Evolutionary conservation across 2,329 filamentous ascomycete genomes (phyloP), one percentile per base, ranked within the genome.

Genomic region (Fusarium ramigenum): DNA sequence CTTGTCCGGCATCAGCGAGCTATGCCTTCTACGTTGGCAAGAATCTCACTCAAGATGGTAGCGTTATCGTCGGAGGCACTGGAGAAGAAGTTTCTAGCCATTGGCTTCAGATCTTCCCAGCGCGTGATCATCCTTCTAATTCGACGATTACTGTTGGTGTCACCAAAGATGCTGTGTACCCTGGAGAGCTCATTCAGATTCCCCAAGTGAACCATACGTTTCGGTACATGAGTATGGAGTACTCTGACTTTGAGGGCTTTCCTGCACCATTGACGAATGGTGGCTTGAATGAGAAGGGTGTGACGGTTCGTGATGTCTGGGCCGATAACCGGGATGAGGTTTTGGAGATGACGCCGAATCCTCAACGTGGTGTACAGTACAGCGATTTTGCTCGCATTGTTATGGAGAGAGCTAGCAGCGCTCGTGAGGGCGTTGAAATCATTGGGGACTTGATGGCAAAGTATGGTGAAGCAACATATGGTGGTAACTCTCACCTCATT

Each of bases 21-120:
- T 85, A 86, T 74, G 84, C 83, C 19, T 85, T 86, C 75, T 86
- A 85, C 59, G 83, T 86, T 23, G 84, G 85, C 66, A 85, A 84
- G 66, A 79, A 81, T 43, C 81, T 86, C 67, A 85, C 84, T 0
- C 76, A 79, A 19, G 81, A 83, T 67, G 83, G 83, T 36, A 81
- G 80, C 40, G 83, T 86, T 32, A 79, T 85, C 47, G 77, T 86
- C 25, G 84, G 84, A 66, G 84, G 84, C 28, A 86, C 84, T 8
- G 84, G 84, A 49, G 85, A 86, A 67, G 84, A 86, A 70, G 84
- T 85, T 0, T 86, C 84, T 0, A 83, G 81, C 14, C 84, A 86
- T 65, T 86, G 84, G 83, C 82, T 86, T 30, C 82, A 86, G 62
- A 77, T 86, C 37, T 85, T 86, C 52, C 79, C 83, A 1, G 84